Base-by-base conservation (phyloP, 140 eudicot genomes). In the Cichorium intybus region DNA sequence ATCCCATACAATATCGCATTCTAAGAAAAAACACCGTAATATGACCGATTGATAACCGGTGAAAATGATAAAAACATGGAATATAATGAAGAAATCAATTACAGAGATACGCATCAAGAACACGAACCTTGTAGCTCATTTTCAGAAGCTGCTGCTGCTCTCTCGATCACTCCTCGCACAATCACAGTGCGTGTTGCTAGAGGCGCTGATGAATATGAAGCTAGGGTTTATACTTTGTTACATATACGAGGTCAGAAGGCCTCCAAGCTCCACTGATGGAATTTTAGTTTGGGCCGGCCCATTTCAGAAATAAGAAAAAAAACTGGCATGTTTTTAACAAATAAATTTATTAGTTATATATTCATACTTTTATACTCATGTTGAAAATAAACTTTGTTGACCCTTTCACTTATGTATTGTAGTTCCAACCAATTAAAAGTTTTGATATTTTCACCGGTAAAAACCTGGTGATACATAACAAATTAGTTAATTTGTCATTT, bases 281-380 rank as follows among this genome's bases (percentile, higher is more conserved):
- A n/a, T n/a, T n/a, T n/a, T n/a, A n/a, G n/a, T n/a, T n/a, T 72
- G 77, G 77, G 70, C 77, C 71, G 71, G 77, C 77, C 77, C 77
- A 53, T 72, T 49, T 22, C 14, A 2, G 18, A 43, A 14, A 12
- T 4, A 14, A 14, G 49, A 15, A 43, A 43, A 15, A 4, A 43
- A 15, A 4, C 2, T 4, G 4, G 5, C 0, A 15, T 11, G 7
- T 43, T 43, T 43, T 5, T 31, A 31, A 31, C 1, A 31, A 6
- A 7, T 15, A n/a, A n/a, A n/a, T n/a, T n/a, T n/a, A 2, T 43
- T 43, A 0, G 15, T 14, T 43, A 14, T 43, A 5, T 15, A 43
- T 39, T 39, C 12, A 3, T 11, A 15, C 3, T 14, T 15, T 15
- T 43, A 15, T 0, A 3, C 0, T 43, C 4, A 43, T 43, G 18